phyloP scores from a whole-genome alignment of 108 stramenopile genomes.

The Cyclotella distinguenda region DNA sequence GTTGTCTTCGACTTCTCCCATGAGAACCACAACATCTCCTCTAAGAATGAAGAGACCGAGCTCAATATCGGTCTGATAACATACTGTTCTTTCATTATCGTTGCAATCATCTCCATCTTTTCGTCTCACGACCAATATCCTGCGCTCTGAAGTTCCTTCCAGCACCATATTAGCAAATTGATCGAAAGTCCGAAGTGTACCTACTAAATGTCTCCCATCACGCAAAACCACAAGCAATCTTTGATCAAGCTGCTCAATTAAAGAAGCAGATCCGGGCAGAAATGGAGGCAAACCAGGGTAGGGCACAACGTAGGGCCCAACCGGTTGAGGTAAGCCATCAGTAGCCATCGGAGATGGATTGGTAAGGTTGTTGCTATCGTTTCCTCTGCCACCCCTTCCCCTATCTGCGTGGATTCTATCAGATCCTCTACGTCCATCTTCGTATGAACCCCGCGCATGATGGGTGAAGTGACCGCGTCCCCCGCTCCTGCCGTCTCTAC shows the following conservation, averaged over 20 bases:
- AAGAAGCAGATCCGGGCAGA: conserved; percentile 90
- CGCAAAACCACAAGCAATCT: conserved; percentile 84
- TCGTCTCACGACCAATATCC: conserved; percentile 56
- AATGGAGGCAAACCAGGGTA: conserved; percentile 85
- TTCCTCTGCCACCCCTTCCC: background rate
- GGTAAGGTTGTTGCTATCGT: no score
- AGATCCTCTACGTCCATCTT: no score
- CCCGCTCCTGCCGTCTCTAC: no score
- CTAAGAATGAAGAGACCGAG: conserved; percentile 87
- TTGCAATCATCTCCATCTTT: conserved; percentile 16
- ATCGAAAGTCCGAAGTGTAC: conserved; percentile 89
- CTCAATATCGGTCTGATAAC: conserved; percentile 82
- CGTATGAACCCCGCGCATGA: no score
- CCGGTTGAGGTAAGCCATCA: conserved; percentile 37
- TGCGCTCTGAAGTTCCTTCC: conserved; percentile 89
- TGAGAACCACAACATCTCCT: conserved; percentile 88
- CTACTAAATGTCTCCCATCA: conserved; percentile 93
- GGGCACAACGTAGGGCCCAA: conserved; percentile 36
- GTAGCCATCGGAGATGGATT: background rate
- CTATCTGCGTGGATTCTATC: background rate
- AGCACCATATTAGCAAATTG: conserved; percentile 94
- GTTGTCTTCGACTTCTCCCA: conserved; percentile 80
- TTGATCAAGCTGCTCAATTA: conserved; percentile 93
- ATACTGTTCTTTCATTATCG: conserved; percentile 41
- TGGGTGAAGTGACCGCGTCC: no score